Percentiles rank a stretch among this genome's conserved stretches.
Evolutionary conservation across 2,329 filamentous ascomycete genomes (phyloP).

Genomic region (Leptographium lundbergii): DNA sequence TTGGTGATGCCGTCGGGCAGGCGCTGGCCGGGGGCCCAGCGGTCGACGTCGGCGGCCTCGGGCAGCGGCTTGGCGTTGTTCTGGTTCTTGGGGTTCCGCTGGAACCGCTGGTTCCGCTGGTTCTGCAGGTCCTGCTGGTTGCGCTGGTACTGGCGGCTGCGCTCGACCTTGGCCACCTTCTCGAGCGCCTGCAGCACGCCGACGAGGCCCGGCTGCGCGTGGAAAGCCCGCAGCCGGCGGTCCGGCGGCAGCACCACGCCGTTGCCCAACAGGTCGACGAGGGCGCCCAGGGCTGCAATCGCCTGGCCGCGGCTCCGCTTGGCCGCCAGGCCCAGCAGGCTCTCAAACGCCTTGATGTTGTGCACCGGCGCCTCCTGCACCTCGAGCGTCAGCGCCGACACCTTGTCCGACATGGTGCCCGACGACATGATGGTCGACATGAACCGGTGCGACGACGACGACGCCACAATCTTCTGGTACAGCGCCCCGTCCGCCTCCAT

Average conservation of each 20-base stretch:
- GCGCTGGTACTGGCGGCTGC: not conserved
- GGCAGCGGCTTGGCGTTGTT: no score
- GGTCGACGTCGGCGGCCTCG: not conserved
- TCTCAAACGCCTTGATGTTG: slow-evolving; percentile 81
- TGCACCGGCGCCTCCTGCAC: slow-evolving; percentile 94
- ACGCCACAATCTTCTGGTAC: slow-evolving; percentile 61
- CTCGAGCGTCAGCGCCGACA: slow-evolving; percentile 85
- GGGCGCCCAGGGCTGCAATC: slow-evolving; percentile 77
- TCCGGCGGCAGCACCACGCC: slow-evolving; percentile 74
- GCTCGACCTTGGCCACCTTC: not conserved
- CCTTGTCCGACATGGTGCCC: slow-evolving; percentile 91
- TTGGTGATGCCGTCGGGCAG: slow-evolving; percentile 65
- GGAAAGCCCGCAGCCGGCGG: slow-evolving; percentile 69
- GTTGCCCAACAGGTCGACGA: slow-evolving; percentile 88
- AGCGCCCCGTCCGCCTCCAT: slow-evolving; percentile 65
- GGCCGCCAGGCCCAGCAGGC: slow-evolving; percentile 65
- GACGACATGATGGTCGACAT: slow-evolving; percentile 94
- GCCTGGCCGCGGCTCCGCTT: slow-evolving; percentile 92
- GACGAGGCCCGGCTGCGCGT: slow-evolving; percentile 64
- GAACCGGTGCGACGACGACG: slow-evolving; percentile 87
- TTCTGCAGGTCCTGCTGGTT: not conserved
- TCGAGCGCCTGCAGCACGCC: slow-evolving; percentile 44
- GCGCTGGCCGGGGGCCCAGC: slow-evolving; percentile 56
- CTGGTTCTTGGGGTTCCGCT: not conserved
- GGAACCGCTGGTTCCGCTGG: slow-evolving; percentile 1